Percentiles rank a stretch among this genome's conserved stretches.
phyloP scores from a whole-genome alignment of 108 stramenopile genomes.

The Craspedostauros australis region DNA sequence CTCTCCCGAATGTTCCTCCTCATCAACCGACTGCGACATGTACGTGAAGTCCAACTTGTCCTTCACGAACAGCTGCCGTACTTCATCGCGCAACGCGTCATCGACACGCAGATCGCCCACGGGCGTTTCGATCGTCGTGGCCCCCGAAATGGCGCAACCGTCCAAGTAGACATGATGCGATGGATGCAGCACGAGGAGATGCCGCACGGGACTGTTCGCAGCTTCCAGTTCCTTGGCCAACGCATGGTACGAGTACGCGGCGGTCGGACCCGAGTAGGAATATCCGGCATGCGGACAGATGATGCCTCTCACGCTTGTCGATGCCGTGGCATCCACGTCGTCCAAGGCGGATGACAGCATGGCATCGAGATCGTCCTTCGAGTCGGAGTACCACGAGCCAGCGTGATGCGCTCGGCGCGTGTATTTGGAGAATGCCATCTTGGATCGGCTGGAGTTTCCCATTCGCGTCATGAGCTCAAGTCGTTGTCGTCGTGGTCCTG shows the following conservation, averaged over 20 bases:
- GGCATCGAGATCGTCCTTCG: slow-evolving; percentile 28
- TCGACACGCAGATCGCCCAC: slow-evolving; percentile 63
- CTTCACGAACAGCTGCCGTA: not conserved
- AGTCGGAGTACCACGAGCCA: slow-evolving; percentile 69
- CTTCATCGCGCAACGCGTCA: slow-evolving; percentile 46
- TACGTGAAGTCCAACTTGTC: slow-evolving; percentile 30
- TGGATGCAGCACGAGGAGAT: slow-evolving; percentile 66
- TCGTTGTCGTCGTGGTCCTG: too few species aligned
- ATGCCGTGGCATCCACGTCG: slow-evolving; percentile 5
- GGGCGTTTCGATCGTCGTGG: slow-evolving; percentile 51
- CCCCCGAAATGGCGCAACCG: slow-evolving; percentile 70
- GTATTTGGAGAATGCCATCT: too few species aligned
- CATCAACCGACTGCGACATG: slow-evolving; percentile 60
- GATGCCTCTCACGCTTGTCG: slow-evolving; percentile 35
- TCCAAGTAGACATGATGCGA: slow-evolving; percentile 81
- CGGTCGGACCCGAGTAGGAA: slow-evolving; percentile 80
- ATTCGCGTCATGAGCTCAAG: too few species aligned
- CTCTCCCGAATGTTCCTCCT: slow-evolving; percentile 80
- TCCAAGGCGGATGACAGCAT: slow-evolving; percentile 35
- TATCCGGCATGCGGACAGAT: slow-evolving; percentile 84
- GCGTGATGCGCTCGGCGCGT: slow-evolving; percentile 66
- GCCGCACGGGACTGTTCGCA: slow-evolving; percentile 5
- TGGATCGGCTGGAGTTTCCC: too few species aligned
- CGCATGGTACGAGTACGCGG: slow-evolving; percentile 61
- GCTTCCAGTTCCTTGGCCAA: slow-evolving; percentile 27